Base-by-base conservation (phyloP, 495 filamentous ascomycete species). In the Trichoderma gamsii region DNA sequence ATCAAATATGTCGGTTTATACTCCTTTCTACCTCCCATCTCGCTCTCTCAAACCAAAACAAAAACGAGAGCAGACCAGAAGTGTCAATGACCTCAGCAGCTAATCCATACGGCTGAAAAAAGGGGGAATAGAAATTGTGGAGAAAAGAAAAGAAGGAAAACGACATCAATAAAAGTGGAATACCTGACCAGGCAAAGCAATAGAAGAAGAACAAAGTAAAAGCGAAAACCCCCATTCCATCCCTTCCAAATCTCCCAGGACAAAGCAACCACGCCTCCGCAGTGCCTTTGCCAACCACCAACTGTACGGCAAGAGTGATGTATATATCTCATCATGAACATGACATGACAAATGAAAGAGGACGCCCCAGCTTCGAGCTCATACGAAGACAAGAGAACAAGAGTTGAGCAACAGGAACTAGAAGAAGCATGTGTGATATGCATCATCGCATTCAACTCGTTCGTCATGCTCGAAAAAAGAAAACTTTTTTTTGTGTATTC, bases 261-360 rank as follows among this genome's bases (percentile, higher is more conserved):
- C n/a, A n/a, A 56, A 56, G 21, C 21, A 25, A 56, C 51, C n/a
- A 56, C 51, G 51, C 51, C 51, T 21, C 21, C 7, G 51, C 21
- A 56, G 51, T 25, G 21, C 51, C 51, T 56, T 56, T 56, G 51
- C 21, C 51, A 56, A 25, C 51, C n/a, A 32, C 15, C 5, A 27
- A 61, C 29, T 61, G 25, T 29, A 7, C 13, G 56, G 23, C 9
- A 11, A 16, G 25, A 61, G 25, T 15, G 56, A 29, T 23, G 27
- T 61, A 13, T 61, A 61, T 61, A 61, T 61, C 56, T 61, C 56
- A 61, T 61, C 25, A 61, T 13, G 56, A 32, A 61, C 56, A 25
- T 56, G 51, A 56, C 51, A 61, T 61, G 56, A 61, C 56, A 32
- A 61, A 61, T 32, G 23, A 32, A 56, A 56, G n/a, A 56, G 21